These are phyloP conservation scores for Teratosphaeria epicoccoides DNA, from an alignment of 2,329 filamentous ascomycete genomes.

Conservation along the genomic window DNA sequence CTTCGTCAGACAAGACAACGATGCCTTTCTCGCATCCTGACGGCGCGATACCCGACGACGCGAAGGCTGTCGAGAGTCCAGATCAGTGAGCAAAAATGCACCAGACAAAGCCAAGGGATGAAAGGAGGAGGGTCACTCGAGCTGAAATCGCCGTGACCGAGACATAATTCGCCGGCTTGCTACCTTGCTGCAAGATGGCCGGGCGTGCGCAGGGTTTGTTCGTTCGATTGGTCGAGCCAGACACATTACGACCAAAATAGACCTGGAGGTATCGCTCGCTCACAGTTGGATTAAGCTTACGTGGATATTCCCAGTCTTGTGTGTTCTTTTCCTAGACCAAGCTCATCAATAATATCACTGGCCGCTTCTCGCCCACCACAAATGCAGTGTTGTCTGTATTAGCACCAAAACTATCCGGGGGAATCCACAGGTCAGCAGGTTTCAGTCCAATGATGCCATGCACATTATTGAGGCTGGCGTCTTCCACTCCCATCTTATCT, in stretches of 20 bases:
- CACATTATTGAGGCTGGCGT: constrained; percentile 28
- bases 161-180: neutral
- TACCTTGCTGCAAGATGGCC: no score
- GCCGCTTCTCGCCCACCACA: constrained; percentile 33
- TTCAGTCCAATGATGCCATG: constrained; percentile 32
- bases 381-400: constrained; percentile 40
- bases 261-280: neutral
- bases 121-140: constrained; percentile 37
- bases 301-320: neutral
- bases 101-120: constrained; percentile 35
- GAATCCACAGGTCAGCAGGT: constrained; percentile 34
- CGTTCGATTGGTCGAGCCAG: neutral
- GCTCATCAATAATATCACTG: constrained; percentile 30
- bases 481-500: constrained; percentile 31
- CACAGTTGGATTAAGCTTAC: no score
- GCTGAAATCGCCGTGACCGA: constrained; percentile 2
- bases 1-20: constrained; percentile 12
- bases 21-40: constrained; percentile 22
- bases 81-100: constrained; percentile 38
- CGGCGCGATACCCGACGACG: constrained; percentile 18
- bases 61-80: constrained; percentile 30
- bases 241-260: no score
- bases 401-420: constrained; percentile 34
- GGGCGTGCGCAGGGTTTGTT: no score
- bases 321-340: constrained; percentile 19